Conservation (phyloP, 2,329 filamentous ascomycete species). For the Lecanicillium sp. region DNA sequence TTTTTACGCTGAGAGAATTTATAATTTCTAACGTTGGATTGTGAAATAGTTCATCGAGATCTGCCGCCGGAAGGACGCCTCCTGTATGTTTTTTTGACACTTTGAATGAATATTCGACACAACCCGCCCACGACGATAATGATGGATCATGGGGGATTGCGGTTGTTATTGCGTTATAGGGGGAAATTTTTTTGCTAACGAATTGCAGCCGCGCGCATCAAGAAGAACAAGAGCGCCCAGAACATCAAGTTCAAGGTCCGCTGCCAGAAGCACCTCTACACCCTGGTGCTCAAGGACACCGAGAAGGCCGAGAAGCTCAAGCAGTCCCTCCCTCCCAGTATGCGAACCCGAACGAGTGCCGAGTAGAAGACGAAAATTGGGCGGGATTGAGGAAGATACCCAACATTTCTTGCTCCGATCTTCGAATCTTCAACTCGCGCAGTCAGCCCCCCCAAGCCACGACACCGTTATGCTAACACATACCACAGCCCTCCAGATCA, state of each 20-base stretch:
- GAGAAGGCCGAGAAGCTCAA: slow-evolving; percentile 99
- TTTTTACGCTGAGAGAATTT: not conserved
- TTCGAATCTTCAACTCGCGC: slow-evolving; percentile 7
- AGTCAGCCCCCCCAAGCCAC: not conserved
- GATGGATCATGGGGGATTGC: no score
- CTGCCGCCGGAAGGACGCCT: slow-evolving; percentile 98
- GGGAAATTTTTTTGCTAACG: slow-evolving; percentile 5
- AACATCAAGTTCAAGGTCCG: slow-evolving; percentile 99
- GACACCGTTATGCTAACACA: slow-evolving; percentile 11
- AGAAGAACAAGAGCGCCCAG: slow-evolving; percentile 87
- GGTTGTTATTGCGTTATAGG: no score
- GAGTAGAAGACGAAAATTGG: no score
- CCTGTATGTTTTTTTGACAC: slow-evolving; percentile 89
- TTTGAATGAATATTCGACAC: slow-evolving; percentile 4
- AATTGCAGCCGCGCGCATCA: slow-evolving; percentile 72
- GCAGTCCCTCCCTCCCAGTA: slow-evolving; percentile 97
- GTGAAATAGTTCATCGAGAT: slow-evolving; percentile 99
- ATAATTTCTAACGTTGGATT: slow-evolving; percentile 22
- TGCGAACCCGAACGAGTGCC: slow-evolving; percentile 34
- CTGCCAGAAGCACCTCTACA: slow-evolving; percentile 95
- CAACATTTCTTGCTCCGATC: no score
- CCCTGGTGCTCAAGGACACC: slow-evolving; percentile 93
- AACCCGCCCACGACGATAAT: no score
- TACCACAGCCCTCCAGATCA: slow-evolving; percentile 44
- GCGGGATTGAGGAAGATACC: no score